phyloP scores from a whole-genome alignment of 345 rosid genomes.

The Eucalyptus victrix region DNA sequence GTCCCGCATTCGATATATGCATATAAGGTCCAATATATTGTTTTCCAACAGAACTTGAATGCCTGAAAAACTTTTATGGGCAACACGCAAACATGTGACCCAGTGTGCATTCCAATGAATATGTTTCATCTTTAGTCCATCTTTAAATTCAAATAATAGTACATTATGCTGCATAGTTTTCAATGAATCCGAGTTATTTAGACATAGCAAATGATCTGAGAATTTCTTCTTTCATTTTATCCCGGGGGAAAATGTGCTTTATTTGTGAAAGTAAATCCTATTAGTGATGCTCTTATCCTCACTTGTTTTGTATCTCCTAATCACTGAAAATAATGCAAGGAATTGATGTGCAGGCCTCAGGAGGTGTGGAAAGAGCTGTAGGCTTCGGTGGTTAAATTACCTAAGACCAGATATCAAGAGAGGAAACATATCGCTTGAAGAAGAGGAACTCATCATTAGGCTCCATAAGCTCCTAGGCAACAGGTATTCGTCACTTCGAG shows the following conservation, averaged over 20 bases:
- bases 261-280: not conserved
- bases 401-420: not conserved
- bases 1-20: not conserved
- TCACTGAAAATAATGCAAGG: not conserved
- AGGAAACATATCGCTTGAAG: constrained; percentile 1
- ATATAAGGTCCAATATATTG: not conserved
- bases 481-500: not conserved
- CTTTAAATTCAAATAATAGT: not conserved
- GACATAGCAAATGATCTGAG: not conserved
- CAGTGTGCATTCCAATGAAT: not conserved
- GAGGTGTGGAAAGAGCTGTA: constrained; percentile 4
- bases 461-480: constrained; percentile 3
- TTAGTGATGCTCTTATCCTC: not conserved
- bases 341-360: not conserved
- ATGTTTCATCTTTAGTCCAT: not conserved
- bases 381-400: constrained; percentile 4
- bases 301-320: not conserved
- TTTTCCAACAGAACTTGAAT: not conserved
- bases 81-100: not conserved
- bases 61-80: not conserved
- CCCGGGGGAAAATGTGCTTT: not conserved
- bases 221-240: not conserved
- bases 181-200: not conserved
- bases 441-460: constrained; percentile 4
- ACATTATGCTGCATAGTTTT: not conserved